Percentiles rank a stretch among this genome's conserved stretches.
Evolutionary conservation across 2,329 filamentous ascomycete genomes (phyloP).

Genomic region (Magnaporthiopsis rhizophila): DNA sequence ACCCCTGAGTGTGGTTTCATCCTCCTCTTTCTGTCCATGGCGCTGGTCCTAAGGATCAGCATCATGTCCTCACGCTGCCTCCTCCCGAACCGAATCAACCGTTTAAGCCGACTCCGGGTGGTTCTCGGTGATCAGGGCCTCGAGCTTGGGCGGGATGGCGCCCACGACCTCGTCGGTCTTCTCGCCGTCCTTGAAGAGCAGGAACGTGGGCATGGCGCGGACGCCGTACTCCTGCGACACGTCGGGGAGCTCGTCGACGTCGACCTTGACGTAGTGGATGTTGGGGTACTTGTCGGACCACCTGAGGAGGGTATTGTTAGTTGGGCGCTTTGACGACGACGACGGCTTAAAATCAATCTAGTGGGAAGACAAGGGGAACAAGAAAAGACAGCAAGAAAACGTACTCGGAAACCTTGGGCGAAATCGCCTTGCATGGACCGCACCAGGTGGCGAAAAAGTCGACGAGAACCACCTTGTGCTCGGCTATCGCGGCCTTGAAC

Average conservation of each 20-base stretch:
- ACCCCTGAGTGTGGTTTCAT: neutral
- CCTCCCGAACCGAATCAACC: neutral
- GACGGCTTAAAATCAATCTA: too few relatives aligned
- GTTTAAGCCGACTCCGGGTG: conserved; percentile 7
- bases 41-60: neutral
- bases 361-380: neutral
- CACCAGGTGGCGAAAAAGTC: conserved; percentile 91
- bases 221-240: conserved; percentile 71
- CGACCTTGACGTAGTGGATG: conserved; percentile 78
- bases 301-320: conserved; percentile 26
- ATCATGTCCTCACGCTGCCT: neutral
- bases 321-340: neutral
- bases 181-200: conserved; percentile 72
- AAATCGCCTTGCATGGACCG: conserved; percentile 88
- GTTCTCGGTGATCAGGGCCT: conserved; percentile 30
- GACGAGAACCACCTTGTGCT: conserved; percentile 55
- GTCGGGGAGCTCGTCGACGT: conserved; percentile 74
- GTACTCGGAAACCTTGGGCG: conserved; percentile 63
- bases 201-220: conserved; percentile 88
- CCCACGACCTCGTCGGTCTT: conserved; percentile 69
- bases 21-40: neutral
- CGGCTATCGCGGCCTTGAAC: conserved; percentile 29
- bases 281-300: conserved; percentile 40
- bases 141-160: conserved; percentile 66
- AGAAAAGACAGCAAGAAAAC: conserved; percentile 18